phyloP scores from a whole-genome alignment of 495 filamentous ascomycete genomes.

The Annulohypoxylon moriforme region DNA sequence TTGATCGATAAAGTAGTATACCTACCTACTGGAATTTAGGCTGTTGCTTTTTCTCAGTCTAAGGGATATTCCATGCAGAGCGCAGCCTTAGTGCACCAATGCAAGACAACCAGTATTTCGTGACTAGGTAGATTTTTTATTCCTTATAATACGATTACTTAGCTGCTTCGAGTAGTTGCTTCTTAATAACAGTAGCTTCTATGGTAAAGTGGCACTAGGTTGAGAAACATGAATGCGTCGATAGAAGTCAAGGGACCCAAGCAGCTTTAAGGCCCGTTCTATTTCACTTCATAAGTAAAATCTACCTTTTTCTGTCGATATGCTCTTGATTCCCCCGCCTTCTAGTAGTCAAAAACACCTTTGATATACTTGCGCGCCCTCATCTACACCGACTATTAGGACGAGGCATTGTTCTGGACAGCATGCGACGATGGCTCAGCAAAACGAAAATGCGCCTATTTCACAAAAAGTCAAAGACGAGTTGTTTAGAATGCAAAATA shows the following conservation, averaged over 20 bases:
- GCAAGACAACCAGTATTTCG: background rate
- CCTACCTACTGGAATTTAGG: background rate
- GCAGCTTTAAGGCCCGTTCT: background rate
- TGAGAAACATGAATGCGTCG: background rate
- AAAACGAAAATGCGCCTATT: slow-evolving; percentile 30
- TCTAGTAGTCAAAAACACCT: background rate
- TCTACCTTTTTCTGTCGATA: background rate
- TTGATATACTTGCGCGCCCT: background rate
- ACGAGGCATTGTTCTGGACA: background rate
- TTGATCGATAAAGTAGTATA: background rate
- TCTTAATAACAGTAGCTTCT: too few relatives aligned
- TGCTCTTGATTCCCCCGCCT: background rate
- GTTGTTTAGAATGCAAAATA: slow-evolving; percentile 55
- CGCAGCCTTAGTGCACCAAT: background rate
- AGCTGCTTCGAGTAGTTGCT: too few relatives aligned
- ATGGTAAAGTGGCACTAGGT: background rate
- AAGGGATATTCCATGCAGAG: background rate
- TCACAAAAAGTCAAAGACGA: slow-evolving; percentile 56
- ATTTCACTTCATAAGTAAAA: background rate
- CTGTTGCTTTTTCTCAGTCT: background rate
- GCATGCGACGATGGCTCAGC: background rate
- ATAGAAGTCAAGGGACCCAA: background rate
- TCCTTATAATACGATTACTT: background rate
- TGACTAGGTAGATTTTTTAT: background rate
- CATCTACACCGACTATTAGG: background rate